phyloP scores from a whole-genome alignment of 2,329 filamentous ascomycete genomes.

The Didymosphaeria variabile region DNA sequence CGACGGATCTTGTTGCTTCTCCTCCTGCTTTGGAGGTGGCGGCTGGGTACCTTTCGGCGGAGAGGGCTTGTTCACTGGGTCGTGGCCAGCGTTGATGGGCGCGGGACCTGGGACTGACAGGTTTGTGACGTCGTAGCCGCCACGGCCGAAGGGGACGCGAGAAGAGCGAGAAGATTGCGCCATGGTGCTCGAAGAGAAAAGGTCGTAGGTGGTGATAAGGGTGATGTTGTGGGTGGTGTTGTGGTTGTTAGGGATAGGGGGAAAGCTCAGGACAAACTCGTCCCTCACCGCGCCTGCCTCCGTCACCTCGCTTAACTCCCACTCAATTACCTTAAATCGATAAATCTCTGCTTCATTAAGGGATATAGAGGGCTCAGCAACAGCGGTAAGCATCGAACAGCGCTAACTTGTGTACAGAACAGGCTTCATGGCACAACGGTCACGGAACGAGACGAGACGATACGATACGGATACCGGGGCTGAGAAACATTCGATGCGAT shows the following conservation, averaged over 20 bases:
- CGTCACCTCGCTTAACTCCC: not conserved
- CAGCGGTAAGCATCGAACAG: not conserved
- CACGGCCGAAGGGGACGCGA: not conserved
- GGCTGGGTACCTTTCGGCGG: not conserved
- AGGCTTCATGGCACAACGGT: not conserved
- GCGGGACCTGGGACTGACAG: not conserved
- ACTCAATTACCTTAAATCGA: not conserved
- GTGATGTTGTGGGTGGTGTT: not conserved
- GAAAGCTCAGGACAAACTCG: not conserved
- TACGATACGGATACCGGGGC: not conserved
- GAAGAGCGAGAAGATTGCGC: not conserved
- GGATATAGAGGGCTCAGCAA: too few species aligned
- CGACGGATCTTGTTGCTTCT: not conserved
- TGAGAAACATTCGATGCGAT: slow-evolving; percentile 3
- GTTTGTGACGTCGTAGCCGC: not conserved
- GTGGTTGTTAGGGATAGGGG: not conserved
- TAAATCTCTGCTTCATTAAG: too few species aligned
- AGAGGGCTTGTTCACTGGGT: not conserved
- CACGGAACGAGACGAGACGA: slow-evolving; percentile 6
- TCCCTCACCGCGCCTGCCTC: slow-evolving; percentile 2
- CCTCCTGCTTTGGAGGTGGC: not conserved
- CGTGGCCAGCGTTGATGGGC: not conserved
- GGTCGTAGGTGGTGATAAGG: not conserved
- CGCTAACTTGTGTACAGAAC: not conserved
- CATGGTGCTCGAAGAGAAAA: not conserved